A percentile compares a stretch with the other conserved stretches of the same genome.
Evolutionary conservation across 2,329 filamentous ascomycete genomes (phyloP).

Genomic region (Oidium heveae): DNA sequence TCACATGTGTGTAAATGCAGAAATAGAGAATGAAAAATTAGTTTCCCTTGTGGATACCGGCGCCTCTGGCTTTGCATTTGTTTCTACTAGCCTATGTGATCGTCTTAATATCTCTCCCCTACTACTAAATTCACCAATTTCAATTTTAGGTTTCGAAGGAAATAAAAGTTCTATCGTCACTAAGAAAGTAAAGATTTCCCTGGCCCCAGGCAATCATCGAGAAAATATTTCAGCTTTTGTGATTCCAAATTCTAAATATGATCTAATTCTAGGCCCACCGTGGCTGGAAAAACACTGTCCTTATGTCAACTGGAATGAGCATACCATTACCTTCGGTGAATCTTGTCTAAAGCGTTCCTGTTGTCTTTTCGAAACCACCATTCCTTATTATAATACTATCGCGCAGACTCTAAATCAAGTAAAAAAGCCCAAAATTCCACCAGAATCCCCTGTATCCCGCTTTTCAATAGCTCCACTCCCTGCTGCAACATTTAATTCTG

Average conservation of each 20-base stretch:
- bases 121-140: neutral
- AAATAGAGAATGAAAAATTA: neutral
- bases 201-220: neutral
- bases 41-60: neutral
- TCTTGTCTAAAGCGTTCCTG: neutral
- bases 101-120: neutral
- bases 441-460: too few species aligned
- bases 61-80: neutral
- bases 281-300: neutral
- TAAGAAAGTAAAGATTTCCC: neutral
- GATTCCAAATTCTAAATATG: neutral
- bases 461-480: too few species aligned
- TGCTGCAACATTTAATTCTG: too few species aligned
- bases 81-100: neutral
- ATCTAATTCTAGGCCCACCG: neutral
- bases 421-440: too few species aligned
- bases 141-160: neutral
- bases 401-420: neutral
- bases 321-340: neutral
- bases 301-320: neutral
- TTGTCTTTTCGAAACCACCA: neutral
- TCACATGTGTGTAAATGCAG: neutral
- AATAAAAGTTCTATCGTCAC: neutral
- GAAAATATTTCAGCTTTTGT: neutral
- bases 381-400: neutral